Evolutionary conservation across 2,329 filamentous ascomycete genomes (phyloP), one percentile per base, ranked within the genome.

Genomic region (Xylogone sp.): DNA sequence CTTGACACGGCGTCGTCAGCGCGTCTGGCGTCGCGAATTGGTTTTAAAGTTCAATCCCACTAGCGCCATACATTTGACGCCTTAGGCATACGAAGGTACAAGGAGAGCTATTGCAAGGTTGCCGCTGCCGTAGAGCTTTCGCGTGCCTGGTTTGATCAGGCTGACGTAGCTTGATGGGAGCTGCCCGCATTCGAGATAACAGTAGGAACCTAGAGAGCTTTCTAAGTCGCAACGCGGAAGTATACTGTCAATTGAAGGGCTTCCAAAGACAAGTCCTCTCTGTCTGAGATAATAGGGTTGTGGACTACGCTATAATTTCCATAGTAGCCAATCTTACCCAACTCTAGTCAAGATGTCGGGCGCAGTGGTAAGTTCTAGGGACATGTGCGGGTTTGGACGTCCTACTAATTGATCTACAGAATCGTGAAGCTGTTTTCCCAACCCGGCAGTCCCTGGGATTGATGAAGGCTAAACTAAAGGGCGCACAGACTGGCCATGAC

Each of bases 381-480:
- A 49, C 10, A 27, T 27, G 10, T 27, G 10, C 24, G 10, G 10
- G 44, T 43, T 34, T 43, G 42, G 12, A 46, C 21, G 16, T 39
- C 34, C 34, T 46, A 50, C 53, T 62, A 48, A 60, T 49, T 48
- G 44, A 55, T 56, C 54, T 64, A 51, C 70, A 96, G 92, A 90
- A 93, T 71, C 85, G 94, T 71, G 94, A 99, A 75, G 82, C 92
- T 67, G 93, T 99, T 74, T 99, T 99, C 75, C 90, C 94, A 65
- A 99, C 94, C 68, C 90, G 94, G 66, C 94, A 99, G 78, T 96
- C 91, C 70, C 79, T 99, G 74, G 92, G 91, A 59, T 74, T 95
- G 68, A 99, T 99, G 93, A 97, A 97, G 75, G 84, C 87, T 60
- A 99, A 99, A 79, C 84, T 99, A 68, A 97, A 97, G 78, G 93